These are phyloP conservation scores for Ganoderma lucidum DNA, from an alignment of 1,284 basidiomycete genomes.

Conservation along the genomic window DNA sequence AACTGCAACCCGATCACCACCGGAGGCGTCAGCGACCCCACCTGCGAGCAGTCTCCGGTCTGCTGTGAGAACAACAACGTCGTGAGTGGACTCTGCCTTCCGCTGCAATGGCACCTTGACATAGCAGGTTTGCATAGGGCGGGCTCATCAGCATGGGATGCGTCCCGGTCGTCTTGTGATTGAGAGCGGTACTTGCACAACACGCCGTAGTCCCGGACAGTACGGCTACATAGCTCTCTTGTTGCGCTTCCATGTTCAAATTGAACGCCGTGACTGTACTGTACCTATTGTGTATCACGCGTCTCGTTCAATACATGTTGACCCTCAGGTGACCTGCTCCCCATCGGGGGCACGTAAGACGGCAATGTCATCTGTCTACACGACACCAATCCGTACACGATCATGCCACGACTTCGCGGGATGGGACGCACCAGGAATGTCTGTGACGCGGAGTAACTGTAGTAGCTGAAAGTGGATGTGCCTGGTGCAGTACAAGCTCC, in stretches of 20 bases:
- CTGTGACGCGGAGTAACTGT: not conserved
- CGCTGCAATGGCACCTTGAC: not conserved
- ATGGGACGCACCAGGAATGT: not conserved
- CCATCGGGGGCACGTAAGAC: not conserved
- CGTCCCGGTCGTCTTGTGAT: constrained; percentile 20
- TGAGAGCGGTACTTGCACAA: not conserved
- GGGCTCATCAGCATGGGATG: constrained; percentile 36
- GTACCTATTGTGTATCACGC: not conserved
- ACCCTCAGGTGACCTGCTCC: not conserved
- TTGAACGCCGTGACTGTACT: not conserved
- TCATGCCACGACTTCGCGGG: not conserved
- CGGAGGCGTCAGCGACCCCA: not conserved
- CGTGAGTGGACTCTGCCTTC: constrained; percentile 12
- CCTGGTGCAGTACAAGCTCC: not conserved
- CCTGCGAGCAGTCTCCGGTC: constrained; percentile 20
- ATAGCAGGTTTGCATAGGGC: constrained; percentile 18
- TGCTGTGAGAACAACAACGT: constrained; percentile 32
- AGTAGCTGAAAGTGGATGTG: not conserved
- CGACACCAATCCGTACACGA: not conserved
- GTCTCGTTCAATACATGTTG: not conserved
- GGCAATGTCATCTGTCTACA: not conserved
- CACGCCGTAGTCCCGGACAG: not conserved
- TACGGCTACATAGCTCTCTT: not conserved
- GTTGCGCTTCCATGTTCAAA: not conserved
- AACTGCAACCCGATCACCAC: constrained; percentile 30